Percentiles rank a stretch among this genome's conserved stretches.
Conservation (phyloP, 208 protist genomes). For the Spongospora subterranea region DNA sequence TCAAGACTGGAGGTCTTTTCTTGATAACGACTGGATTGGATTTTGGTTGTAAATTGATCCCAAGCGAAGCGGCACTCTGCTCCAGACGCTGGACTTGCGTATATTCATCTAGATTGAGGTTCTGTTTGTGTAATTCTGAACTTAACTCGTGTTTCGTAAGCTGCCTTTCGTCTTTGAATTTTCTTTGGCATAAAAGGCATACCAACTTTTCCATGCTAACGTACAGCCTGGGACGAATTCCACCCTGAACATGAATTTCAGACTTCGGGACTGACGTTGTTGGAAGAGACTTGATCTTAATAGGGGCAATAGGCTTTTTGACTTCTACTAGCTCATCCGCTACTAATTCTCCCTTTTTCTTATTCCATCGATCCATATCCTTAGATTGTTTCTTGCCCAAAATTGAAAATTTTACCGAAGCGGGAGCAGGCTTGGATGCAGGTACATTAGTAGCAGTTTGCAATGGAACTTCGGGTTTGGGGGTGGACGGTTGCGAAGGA, state of each 20-base stretch:
- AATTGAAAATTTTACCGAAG: conserved; percentile 33
- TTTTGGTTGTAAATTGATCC: background rate
- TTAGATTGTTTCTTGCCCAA: conserved; percentile 53
- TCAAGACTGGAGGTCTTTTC: background rate
- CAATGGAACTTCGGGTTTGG: background rate
- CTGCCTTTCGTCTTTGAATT: conserved; percentile 2
- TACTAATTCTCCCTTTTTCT: conserved; percentile 17
- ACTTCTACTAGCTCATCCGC: background rate
- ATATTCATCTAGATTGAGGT: conserved; percentile 49
- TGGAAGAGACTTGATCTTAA: background rate
- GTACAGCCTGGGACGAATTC: conserved; percentile 21
- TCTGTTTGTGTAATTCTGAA: conserved; percentile 36
- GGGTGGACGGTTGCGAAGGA: background rate
- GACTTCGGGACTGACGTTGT: background rate
- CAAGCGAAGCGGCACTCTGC: conserved; percentile 32
- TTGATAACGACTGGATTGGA: background rate
- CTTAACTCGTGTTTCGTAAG: conserved; percentile 22
- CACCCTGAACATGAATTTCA: background rate
- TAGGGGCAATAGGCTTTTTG: background rate
- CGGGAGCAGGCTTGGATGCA: background rate
- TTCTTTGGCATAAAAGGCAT: conserved; percentile 34
- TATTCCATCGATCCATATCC: conserved; percentile 51
- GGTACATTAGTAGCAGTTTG: background rate
- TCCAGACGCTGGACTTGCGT: conserved; percentile 17
- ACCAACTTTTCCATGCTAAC: background rate